These are phyloP conservation scores for Trapa bicornis DNA, from an alignment of 345 rosid genomes.

Conservation along the genomic window DNA sequence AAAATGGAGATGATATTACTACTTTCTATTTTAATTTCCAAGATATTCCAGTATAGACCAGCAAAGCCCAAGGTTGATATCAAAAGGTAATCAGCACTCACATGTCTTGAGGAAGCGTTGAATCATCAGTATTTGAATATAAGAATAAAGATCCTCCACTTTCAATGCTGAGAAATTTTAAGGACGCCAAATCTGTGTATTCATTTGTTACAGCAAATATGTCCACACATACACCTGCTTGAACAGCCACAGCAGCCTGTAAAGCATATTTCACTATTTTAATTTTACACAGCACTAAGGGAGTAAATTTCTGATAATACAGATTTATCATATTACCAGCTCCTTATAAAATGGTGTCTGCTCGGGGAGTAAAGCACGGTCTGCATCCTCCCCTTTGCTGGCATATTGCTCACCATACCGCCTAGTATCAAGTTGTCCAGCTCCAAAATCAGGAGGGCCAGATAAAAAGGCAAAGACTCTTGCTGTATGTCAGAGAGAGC, in stretches of 20 bases:
- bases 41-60: not conserved
- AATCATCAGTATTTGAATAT: constrained; percentile 85
- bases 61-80: not conserved
- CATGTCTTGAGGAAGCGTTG: constrained; percentile 99
- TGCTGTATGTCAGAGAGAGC: constrained; percentile 36
- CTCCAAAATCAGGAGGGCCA: constrained; percentile 99
- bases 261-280: constrained; percentile 31
- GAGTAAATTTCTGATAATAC: constrained; percentile 6
- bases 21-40: not conserved
- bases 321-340: constrained; percentile 38
- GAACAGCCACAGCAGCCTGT: constrained; percentile 92
- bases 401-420: constrained; percentile 99
- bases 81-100: constrained; percentile 26
- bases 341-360: constrained; percentile 97
- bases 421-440: constrained; percentile 93
- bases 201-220: constrained; percentile 93
- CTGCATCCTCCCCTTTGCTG: constrained; percentile 98
- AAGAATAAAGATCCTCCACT: constrained; percentile 91
- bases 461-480: constrained; percentile 90
- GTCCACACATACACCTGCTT: constrained; percentile 96
- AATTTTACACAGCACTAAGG: constrained; percentile 6
- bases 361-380: constrained; percentile 95
- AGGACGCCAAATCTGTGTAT: constrained; percentile 94
- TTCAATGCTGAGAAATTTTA: constrained; percentile 93
- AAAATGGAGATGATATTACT: not conserved